phyloP scores from a whole-genome alignment of 2,329 filamentous ascomycete genomes.

The Fusarium sp. region DNA sequence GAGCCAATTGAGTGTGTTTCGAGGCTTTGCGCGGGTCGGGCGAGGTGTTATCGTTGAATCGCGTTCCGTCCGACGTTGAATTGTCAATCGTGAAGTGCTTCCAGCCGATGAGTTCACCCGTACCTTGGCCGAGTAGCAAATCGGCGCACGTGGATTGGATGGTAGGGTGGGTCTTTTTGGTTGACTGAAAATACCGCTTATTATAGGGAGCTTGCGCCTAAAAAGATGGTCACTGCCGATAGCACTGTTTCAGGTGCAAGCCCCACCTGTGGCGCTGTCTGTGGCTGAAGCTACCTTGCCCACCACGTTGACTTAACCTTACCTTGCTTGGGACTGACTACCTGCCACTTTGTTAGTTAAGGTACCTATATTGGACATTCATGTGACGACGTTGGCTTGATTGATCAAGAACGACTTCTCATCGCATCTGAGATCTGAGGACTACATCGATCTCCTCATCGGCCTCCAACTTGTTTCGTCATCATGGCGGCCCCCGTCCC shows the following conservation, averaged over 20 bases:
- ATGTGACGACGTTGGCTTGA: slow-evolving; percentile 23
- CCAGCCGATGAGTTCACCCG: slow-evolving; percentile 47
- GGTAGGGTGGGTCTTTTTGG: slow-evolving; percentile 4
- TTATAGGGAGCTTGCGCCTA: too few species aligned
- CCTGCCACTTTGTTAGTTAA: slow-evolving; percentile 41
- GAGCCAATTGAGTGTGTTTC: slow-evolving; percentile 52
- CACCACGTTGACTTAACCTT: too few species aligned
- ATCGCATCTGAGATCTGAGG: not conserved
- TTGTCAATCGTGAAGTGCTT: slow-evolving; percentile 43
- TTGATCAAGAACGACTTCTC: not conserved
- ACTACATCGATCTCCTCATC: not conserved
- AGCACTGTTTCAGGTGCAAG: not conserved
- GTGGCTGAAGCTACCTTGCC: slow-evolving; percentile 28
- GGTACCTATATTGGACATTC: not conserved
- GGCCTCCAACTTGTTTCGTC: not conserved
- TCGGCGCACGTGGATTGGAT: slow-evolving; percentile 43
- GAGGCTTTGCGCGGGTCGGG: slow-evolving; percentile 46
- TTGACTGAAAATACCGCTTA: slow-evolving; percentile 33
- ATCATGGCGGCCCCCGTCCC: slow-evolving; percentile 48
- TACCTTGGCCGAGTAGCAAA: slow-evolving; percentile 50
- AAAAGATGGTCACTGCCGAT: not conserved
- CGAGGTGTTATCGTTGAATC: slow-evolving; percentile 45
- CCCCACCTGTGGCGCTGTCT: slow-evolving; percentile 11
- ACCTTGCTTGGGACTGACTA: not conserved
- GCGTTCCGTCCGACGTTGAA: slow-evolving; percentile 45